These are phyloP conservation scores for Epichloe gansuensis DNA, from an alignment of 2,329 filamentous ascomycete species.

Conservation along the genomic window DNA sequence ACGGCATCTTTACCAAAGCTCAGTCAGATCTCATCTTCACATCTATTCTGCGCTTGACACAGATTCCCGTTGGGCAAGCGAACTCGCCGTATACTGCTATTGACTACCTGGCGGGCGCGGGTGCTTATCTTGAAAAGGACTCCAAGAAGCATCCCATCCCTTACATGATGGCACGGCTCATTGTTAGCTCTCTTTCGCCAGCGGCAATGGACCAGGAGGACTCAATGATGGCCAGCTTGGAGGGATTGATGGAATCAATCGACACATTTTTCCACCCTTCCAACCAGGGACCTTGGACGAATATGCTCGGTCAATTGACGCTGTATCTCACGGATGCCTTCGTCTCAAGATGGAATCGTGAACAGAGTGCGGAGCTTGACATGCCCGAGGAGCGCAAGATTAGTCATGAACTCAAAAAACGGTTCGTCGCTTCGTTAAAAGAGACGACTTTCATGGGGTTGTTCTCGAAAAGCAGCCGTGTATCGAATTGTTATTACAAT, in stretches of 20 bases:
- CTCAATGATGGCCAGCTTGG: slow-evolving; percentile 72
- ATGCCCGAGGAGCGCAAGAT: slow-evolving; percentile 68
- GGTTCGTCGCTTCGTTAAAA: slow-evolving; percentile 78
- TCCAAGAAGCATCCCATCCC: slow-evolving; percentile 83
- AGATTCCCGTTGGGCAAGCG: slow-evolving; percentile 93
- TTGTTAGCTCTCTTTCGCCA: slow-evolving; percentile 85
- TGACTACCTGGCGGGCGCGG: slow-evolving; percentile 72
- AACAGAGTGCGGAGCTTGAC: slow-evolving; percentile 84
- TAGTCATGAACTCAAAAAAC: slow-evolving; percentile 65
- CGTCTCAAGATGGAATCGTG: slow-evolving; percentile 93
- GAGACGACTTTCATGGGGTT: slow-evolving; percentile 98
- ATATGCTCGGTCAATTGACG: slow-evolving; percentile 75
- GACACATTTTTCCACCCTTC: slow-evolving; percentile 99
- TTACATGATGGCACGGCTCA: slow-evolving; percentile 86
- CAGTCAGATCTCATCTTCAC: slow-evolving; percentile 92
- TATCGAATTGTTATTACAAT: slow-evolving; percentile 83
- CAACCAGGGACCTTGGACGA: slow-evolving; percentile 87
- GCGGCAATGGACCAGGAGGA: slow-evolving; percentile 62
- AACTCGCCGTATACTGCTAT: slow-evolving; percentile 83
- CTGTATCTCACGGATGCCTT: slow-evolving; percentile 93
- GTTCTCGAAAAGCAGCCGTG: slow-evolving; percentile 86
- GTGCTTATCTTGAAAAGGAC: slow-evolving; percentile 80
- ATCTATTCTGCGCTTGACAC: slow-evolving; percentile 72
- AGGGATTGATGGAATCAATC: slow-evolving; percentile 84
- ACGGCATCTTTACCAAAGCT: slow-evolving; percentile 84